Evolutionary conservation across 495 filamentous ascomycete species (phyloP), one percentile per base, ranked within the genome.

Genomic region (Aspergillus diversus): DNA sequence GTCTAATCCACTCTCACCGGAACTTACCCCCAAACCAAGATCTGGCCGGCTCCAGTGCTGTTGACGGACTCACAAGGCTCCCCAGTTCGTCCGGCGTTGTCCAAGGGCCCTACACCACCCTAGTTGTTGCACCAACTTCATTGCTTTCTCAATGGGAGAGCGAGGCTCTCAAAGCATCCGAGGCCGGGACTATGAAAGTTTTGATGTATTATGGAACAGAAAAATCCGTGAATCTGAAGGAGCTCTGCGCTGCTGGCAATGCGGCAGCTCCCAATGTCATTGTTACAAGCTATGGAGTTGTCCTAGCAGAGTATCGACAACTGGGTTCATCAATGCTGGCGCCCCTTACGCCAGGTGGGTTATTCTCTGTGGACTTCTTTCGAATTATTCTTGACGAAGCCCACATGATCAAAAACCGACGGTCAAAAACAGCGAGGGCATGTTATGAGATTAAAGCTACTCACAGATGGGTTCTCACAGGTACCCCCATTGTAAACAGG

Each of bases 401-500:
- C 1, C 95, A 99, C 73, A 82, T 86, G 53, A 96, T 99, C 73
- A 98, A 97, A 75, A 97, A 97, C 68, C 83, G 93, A 43, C 87
- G 84, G 60, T 88, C 85, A 3, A 99, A 98, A 76, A 94, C 94
- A 3, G 91, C 95, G 3, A 90, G 89, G 72, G 93, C 95, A 13
- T 98, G 96, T 73, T 97, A 94, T 65, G 92, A 95, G 64, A 81
- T 99, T 16, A 84, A 83, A 17, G 91, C 92, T 5, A 83, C 84
- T 42, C 95, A 97, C 75, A 86, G 95, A 60, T 99, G 95, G 95
- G 91, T 88, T 31, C 81, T 99, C 31, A 99, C 96, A 0, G 95
- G 95, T 12, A 99, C 95, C 3, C 95, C 95, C 0, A 99, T 99
- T 53, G 94, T 99, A 66, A 99, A 99, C 71, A 89, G 91, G 12